phyloP scores from a whole-genome alignment of 345 rosid genomes.

The Hevea brasiliensis region DNA sequence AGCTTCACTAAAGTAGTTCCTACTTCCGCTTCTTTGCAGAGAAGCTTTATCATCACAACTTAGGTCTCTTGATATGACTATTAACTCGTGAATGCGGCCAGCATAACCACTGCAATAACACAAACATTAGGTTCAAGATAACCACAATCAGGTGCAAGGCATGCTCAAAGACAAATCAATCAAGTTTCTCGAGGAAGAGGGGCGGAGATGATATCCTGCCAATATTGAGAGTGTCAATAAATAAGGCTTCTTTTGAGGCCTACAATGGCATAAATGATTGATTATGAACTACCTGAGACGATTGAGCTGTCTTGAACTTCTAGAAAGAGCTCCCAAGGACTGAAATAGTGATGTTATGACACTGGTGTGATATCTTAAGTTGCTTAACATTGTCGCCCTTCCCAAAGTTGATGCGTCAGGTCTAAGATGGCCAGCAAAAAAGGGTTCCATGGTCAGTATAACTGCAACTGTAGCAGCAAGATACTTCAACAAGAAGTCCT shows the following conservation, averaged over 20 bases:
- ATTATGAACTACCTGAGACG: slow-evolving; percentile 72
- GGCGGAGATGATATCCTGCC: not conserved
- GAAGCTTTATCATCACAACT: slow-evolving; percentile 57
- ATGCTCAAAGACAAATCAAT: not conserved
- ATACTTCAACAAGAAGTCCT: slow-evolving; percentile 92
- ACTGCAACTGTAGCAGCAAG: slow-evolving; percentile 97
- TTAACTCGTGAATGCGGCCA: slow-evolving; percentile 89
- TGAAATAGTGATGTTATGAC: slow-evolving; percentile 89
- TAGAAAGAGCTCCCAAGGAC: slow-evolving; percentile 89
- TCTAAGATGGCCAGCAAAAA: slow-evolving; percentile 87
- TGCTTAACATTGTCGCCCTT: slow-evolving; percentile 97
- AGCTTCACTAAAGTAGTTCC: slow-evolving; percentile 82
- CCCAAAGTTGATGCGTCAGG: slow-evolving; percentile 89
- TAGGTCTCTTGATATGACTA: slow-evolving; percentile 82
- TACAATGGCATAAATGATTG: not conserved
- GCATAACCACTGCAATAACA: slow-evolving; percentile 84
- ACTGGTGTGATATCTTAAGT: slow-evolving; percentile 96
- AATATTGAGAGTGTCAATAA: not conserved
- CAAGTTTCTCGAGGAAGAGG: not conserved
- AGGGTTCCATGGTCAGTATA: slow-evolving; percentile 91
- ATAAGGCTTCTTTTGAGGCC: not conserved
- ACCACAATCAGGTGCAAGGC: slow-evolving; percentile 8
- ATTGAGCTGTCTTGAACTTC: slow-evolving; percentile 84
- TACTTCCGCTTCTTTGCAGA: slow-evolving; percentile 64
- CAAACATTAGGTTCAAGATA: slow-evolving; percentile 10